These are phyloP conservation scores for Aspergillus awamori DNA, from an alignment of 2,329 filamentous ascomycete genomes.

Conservation along the genomic window DNA sequence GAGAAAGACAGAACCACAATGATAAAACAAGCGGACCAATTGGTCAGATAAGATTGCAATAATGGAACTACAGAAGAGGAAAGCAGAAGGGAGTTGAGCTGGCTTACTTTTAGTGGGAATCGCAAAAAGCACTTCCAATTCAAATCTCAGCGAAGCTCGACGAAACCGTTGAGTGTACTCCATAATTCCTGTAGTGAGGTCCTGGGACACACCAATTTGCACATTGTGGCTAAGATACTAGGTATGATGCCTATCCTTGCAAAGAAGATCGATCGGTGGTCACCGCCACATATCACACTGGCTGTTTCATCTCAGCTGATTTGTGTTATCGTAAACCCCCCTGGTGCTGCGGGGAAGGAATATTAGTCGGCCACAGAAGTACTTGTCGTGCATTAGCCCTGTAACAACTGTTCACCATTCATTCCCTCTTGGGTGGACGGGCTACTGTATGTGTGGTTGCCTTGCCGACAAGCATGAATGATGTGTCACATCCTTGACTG, in stretches of 20 bases:
- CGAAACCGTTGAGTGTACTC: background rate
- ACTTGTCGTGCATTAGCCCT: conserved; percentile 24
- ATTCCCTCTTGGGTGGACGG: conserved; percentile 11
- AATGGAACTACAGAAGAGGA: no score
- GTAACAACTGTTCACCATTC: conserved; percentile 14
- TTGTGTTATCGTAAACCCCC: conserved; percentile 8
- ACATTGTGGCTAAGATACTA: background rate
- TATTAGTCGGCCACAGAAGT: conserved; percentile 8
- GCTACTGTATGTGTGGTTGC: conserved; percentile 25
- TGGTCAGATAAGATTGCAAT: no score
- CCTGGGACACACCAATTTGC: background rate
- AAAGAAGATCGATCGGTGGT: conserved; percentile 2
- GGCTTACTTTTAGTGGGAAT: background rate
- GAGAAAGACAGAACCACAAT: background rate
- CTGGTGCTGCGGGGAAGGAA: conserved; percentile 7
- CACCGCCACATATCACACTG: conserved; percentile 14
- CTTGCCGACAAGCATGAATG: conserved; percentile 17
- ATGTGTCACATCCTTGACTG: conserved; percentile 21
- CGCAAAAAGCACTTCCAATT: background rate
- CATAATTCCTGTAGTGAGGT: background rate
- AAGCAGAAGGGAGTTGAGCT: background rate
- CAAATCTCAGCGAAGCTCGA: background rate
- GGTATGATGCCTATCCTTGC: conserved; percentile 8
- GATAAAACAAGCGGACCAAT: background rate
- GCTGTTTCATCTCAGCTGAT: conserved; percentile 3